phyloP scores from a whole-genome alignment of 352 stramenopile species.

The Pythium graminicola region DNA sequence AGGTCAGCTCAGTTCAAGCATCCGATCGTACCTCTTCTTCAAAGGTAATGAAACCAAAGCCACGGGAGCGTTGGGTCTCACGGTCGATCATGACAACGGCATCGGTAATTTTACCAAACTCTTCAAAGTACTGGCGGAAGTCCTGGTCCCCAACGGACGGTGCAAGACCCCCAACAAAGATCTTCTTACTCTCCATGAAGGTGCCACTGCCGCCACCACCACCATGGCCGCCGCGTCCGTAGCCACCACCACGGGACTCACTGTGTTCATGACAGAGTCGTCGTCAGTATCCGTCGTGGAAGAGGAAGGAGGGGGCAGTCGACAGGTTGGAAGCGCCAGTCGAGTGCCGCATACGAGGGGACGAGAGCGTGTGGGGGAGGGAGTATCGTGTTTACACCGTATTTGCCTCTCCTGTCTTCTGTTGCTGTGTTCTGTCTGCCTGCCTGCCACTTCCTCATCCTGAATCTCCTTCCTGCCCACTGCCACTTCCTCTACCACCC shows the following conservation, averaged over 20 bases:
- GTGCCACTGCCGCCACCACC: slow-evolving; percentile 19
- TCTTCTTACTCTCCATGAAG: slow-evolving; percentile 84
- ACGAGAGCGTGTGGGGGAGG: slow-evolving; percentile 1
- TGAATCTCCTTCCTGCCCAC: slow-evolving; percentile 22
- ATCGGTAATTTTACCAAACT: slow-evolving; percentile 87
- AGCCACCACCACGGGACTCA: slow-evolving; percentile 31
- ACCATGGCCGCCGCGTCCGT: slow-evolving; percentile 19
- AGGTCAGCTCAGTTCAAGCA: too few species aligned
- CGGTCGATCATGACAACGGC: slow-evolving; percentile 92
- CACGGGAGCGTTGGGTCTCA: slow-evolving; percentile 84
- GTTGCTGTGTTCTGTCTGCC: slow-evolving; percentile 6
- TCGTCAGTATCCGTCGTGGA: slow-evolving; percentile 4
- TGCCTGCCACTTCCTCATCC: background rate
- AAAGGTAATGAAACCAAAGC: slow-evolving; percentile 93
- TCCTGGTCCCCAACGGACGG: slow-evolving; percentile 84
- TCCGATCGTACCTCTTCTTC: slow-evolving; percentile 68
- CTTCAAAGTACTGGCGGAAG: slow-evolving; percentile 89
- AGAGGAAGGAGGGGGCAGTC: background rate
- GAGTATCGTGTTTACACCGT: slow-evolving; percentile 14
- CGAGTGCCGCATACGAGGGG: background rate
- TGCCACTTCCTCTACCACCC: slow-evolving; percentile 18
- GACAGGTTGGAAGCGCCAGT: slow-evolving; percentile 3
- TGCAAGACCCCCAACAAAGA: slow-evolving; percentile 89
- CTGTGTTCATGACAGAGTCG: slow-evolving; percentile 25
- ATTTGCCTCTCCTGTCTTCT: slow-evolving; percentile 8